Conservation (phyloP, 768 basidiomycete genomes). For the Candolleomyces eurysporus region DNA sequence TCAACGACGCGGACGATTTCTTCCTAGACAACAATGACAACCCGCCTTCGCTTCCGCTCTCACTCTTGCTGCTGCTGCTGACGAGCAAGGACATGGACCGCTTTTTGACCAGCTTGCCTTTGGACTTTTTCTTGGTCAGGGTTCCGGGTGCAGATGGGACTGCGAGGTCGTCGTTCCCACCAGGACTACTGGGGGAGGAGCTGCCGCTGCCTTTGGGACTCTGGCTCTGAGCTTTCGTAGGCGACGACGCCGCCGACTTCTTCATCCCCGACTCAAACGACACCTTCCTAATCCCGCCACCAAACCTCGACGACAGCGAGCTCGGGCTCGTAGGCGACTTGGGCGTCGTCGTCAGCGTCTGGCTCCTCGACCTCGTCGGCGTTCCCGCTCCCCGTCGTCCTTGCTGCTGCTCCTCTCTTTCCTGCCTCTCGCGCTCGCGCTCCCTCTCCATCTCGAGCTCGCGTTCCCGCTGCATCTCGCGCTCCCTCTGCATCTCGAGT, state of each 20-base stretch:
- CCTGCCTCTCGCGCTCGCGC: background rate
- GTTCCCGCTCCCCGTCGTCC: no score
- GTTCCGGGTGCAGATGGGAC: no score
- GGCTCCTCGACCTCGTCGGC: no score
- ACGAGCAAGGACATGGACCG: background rate
- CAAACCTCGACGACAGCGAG: background rate
- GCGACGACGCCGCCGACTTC: background rate
- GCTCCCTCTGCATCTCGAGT: background rate
- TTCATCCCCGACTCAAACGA: background rate
- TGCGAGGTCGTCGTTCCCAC: no score
- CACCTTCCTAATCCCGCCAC: background rate
- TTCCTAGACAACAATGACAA: background rate
- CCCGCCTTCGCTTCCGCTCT: background rate
- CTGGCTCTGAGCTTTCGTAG: background rate
- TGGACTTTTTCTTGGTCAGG: constrained; percentile 1
- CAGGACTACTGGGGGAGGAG: no score
- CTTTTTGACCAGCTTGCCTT: constrained; percentile 7
- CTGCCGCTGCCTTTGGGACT: no score
- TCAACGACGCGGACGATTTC: no score
- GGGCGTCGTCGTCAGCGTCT: no score
- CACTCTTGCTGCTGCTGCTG: background rate
- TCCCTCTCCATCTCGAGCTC: background rate
- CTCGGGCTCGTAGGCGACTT: background rate
- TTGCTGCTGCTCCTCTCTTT: background rate
- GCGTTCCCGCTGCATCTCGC: no score